Conservation (phyloP, 2,329 filamentous ascomycete species). For the Blastomyces gilchristii region DNA sequence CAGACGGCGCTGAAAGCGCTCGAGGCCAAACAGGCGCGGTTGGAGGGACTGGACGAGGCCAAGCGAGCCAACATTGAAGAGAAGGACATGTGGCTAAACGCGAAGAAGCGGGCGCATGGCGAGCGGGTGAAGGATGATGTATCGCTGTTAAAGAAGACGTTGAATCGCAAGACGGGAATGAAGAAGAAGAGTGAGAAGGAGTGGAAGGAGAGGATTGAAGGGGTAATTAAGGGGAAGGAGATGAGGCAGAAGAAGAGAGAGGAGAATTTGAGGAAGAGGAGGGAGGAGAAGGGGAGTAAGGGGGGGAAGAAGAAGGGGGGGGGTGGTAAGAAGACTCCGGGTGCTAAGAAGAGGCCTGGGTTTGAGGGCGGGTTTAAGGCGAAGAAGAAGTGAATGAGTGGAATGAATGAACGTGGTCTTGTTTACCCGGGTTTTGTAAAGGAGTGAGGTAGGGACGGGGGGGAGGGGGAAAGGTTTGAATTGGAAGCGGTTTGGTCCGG, state of each 20-base stretch:
- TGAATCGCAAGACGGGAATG: constrained; percentile 81
- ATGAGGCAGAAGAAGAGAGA: constrained; percentile 74
- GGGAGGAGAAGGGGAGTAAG: constrained; percentile 60
- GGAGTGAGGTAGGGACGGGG: background rate
- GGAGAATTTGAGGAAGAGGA: constrained; percentile 63
- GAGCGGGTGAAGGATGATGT: constrained; percentile 84
- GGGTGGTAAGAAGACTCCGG: constrained; percentile 35
- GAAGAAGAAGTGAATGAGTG: constrained; percentile 30
- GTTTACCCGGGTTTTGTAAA: background rate
- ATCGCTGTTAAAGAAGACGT: constrained; percentile 76
- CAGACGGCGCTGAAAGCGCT: constrained; percentile 77
- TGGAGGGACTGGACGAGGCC: constrained; percentile 62
- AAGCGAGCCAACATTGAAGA: constrained; percentile 82
- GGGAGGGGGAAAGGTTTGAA: background rate
- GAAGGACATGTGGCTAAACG: constrained; percentile 89
- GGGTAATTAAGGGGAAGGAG: constrained; percentile 64
- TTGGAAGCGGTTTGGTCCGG: background rate
- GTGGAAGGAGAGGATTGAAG: constrained; percentile 64
- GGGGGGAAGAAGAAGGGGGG: constrained; percentile 34
- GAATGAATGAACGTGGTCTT: constrained; percentile 4
- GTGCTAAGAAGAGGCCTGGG: constrained; percentile 51
- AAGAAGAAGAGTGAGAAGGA: constrained; percentile 90
- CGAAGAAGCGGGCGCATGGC: constrained; percentile 77
- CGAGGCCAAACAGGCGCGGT: constrained; percentile 73
- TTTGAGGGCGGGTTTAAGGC: constrained; percentile 64